Evolutionary conservation across 495 filamentous ascomycete species (phyloP).

Genomic region (Glonium stellatum): DNA sequence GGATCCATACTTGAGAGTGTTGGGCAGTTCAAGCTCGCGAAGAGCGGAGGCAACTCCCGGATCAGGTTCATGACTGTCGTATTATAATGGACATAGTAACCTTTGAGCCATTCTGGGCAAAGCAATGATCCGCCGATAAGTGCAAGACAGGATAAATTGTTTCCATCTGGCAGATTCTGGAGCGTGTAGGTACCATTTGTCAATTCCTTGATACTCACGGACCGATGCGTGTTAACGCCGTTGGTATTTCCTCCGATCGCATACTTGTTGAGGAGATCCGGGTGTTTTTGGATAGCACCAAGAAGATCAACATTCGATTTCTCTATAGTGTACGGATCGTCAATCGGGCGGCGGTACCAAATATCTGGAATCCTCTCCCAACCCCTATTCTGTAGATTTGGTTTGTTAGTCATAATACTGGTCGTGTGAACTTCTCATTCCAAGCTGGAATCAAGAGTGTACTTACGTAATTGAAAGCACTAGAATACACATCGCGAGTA

Average conservation of each 20-base stretch:
- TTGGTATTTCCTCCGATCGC: conserved; percentile 9
- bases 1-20: background rate
- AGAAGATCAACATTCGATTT: conserved; percentile 12
- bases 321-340: background rate
- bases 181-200: conserved; percentile 11
- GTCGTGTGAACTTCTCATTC: too few species aligned
- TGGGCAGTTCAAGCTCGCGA: conserved; percentile 4
- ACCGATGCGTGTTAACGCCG: conserved; percentile 9
- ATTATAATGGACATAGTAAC: conserved; percentile 8
- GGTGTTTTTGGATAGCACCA: background rate
- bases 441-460: too few species aligned
- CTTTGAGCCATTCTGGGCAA: conserved; percentile 3
- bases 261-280: conserved; percentile 15
- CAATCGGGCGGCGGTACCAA: conserved; percentile 8
- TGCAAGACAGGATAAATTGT: conserved; percentile 12
- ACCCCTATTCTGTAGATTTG: background rate
- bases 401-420: background rate
- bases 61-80: background rate
- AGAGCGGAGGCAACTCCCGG: conserved; percentile 2
- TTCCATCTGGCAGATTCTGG: background rate
- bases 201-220: background rate
- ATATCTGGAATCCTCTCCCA: conserved; percentile 7
- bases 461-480: background rate
- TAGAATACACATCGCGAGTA: background rate
- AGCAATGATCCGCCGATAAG: conserved; percentile 3